Evolutionary conservation across 331 rosid genomes (phyloP), one percentile per base, ranked within the genome.

Genomic region (Spiraea crenata): DNA sequence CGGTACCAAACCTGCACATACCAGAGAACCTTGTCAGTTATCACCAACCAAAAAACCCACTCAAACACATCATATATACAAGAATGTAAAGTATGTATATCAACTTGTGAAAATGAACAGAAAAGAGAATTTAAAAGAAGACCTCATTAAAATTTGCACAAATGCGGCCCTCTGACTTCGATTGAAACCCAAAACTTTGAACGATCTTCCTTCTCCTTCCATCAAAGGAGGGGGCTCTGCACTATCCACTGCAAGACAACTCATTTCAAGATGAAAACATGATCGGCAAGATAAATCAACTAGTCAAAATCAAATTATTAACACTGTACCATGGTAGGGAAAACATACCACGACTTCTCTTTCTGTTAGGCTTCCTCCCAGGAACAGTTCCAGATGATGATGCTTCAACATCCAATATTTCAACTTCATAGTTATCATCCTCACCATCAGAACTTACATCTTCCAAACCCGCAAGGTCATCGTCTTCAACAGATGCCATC

Each of bases 401-500:
- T 79, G 97, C 74, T 77, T 95, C 99, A 35, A 95, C 90, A 25
- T 95, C 99, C 11, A 88, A 83, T 79, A 87, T 82, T 0, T 95
- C 97, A 64, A 93, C 99, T 82, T 95, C 99, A 74, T 95, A 91
- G 80, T 91, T 95, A 74, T 91, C 99, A 74, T 95, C 99, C 84
- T 95, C 99, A 0, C 86, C 92, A 48, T 95, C 99, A 74, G 99
- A 89, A 82, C 99, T 91, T 49, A 89, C 92, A 86, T 91, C 97
- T 77, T 91, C 91, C 75, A 95, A 81, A 75, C 99, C 99, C 77
- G 99, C 99, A 63, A 95, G 99, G 80, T 95, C 99, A 67, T 95
- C 99, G 38, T 95, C 99, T 80, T 95, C 99, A 81, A 95, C 97
- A 25, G 99, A 89, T 59, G 86, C 96, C 96, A 91, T 95, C 99